Evolutionary conservation across 768 basidiomycete species (phyloP), one percentile per base, ranked within the genome.

Genomic region (Austroboletus festivus): DNA sequence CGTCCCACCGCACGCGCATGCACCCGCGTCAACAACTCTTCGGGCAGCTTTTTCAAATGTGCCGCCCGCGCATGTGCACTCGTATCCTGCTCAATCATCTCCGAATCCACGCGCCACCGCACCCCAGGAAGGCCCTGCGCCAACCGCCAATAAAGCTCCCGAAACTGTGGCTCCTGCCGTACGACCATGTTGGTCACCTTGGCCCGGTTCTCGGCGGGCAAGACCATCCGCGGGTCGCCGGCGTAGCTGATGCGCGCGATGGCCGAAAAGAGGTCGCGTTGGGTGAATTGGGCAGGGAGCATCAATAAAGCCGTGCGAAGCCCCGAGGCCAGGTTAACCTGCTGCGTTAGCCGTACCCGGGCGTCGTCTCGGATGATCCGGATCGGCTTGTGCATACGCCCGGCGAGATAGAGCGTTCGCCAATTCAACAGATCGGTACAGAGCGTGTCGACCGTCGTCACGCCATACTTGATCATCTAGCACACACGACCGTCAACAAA

Each of bases 371-470:
- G 84, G 68, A 96, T 87, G 60, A 95, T 94, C 42, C 90, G 82
- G 41, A 94, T 80, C 1, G 96, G 96, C 69, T 99, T 99, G 71
- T 98, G 96, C 83, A 97, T 92, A 28, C 96, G 80, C 0, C 96
- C 96, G 0, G 93, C 89, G 34, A 95, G 82, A 68, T 99, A 99
- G 3, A 98, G 78, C 20, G 92, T 80, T 37, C 84, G 79, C 96
- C 96, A 99, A 61, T 92, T 89, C 45, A 94, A 77, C 22, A 98
- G 74, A 62, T 99, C 96, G 1, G 84, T 79, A 57, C 89, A 93
- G 23, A 99, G 79, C 51, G 83, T 85, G 59, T 94, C 90, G 9
- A 95, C 80, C 0, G 92, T 92, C 28, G 94, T 94, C 22, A 96
- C 84, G 13, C 96, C 96, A 64, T 99, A 99, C 71, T 99, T 99